Evolutionary conservation across 106 monocot species (phyloP), one percentile per base, ranked within the genome.

Genomic region (Dendrobium nobile): DNA sequence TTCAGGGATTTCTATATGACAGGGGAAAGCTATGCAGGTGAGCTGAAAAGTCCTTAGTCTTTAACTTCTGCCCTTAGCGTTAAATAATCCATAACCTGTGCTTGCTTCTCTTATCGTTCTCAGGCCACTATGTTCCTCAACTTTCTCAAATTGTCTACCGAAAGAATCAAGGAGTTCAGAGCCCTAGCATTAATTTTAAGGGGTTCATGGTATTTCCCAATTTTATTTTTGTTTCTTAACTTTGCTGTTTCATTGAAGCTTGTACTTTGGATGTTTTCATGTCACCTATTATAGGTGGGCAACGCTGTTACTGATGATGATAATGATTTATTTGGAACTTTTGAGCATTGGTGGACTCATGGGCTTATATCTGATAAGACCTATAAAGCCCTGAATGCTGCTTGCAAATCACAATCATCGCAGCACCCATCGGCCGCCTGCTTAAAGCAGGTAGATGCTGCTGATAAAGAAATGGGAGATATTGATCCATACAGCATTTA

Each of bases 321-420:
- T 79, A 85, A 93, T 51, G 99, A 99, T 79, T 95, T 90, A 73
- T 64, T 93, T 18, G 99, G 99, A 44, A 99, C 95, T 0, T 99
- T 99, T 65, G 99, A 95, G 88, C 93, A 93, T 70, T 99, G 95
- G 91, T 99, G 99, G 99, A 90, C 93, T 77, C 99, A 99, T 75
- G 99, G 93, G 4, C 74, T 99, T 70, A 99, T 95, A 77, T 99
- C 95, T 1, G 99, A 99, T 78, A 19, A 55, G 24, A 84, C 93
- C 16, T 95, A 99, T 75, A 84, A 80, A 41, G 61, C 84, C 41
- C 82, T 99, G 70, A 91, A 83, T 75, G 73, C 27, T 27, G 82
- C 84, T 9, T 99, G 99, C 54, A 47, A 73, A 31, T 84, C 83
- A 31, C 81, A 90, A 22, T 84, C 85, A 7, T 91, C 95, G 2